Conservation (phyloP, 495 filamentous ascomycete genomes). For the Tirmania nivea region DNA sequence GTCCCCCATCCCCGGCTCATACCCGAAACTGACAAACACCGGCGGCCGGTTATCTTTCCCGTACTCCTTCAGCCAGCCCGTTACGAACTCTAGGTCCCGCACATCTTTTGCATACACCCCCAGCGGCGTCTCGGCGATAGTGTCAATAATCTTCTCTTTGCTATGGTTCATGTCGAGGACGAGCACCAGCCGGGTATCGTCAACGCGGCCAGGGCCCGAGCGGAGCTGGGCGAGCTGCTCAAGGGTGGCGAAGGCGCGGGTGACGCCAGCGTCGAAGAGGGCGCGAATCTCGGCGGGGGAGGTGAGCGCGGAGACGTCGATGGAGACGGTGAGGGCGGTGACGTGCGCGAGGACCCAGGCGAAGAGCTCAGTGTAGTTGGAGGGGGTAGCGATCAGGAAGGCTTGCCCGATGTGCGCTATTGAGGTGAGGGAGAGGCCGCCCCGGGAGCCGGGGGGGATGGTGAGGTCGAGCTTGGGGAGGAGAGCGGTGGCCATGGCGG, state of each 20-base stretch:
- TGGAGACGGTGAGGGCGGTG: slow-evolving; percentile 35
- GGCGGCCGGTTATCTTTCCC: slow-evolving; percentile 23
- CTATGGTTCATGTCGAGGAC: slow-evolving; percentile 24
- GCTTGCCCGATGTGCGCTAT: slow-evolving; percentile 59
- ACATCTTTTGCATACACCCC: slow-evolving; percentile 30
- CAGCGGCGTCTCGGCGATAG: slow-evolving; percentile 29
- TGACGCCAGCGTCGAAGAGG: slow-evolving; percentile 69
- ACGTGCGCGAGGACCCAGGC: slow-evolving; percentile 31
- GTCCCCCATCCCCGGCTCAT: slow-evolving; percentile 1
- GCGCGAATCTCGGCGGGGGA: slow-evolving; percentile 49
- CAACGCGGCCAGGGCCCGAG: slow-evolving; percentile 24
- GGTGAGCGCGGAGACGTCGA: slow-evolving; percentile 52
- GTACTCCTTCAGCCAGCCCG: slow-evolving; percentile 25
- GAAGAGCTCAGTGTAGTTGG: slow-evolving; percentile 36
- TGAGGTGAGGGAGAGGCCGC: slow-evolving; percentile 29
- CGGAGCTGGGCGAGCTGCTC: slow-evolving; percentile 38
- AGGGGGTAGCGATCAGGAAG: slow-evolving; percentile 40
- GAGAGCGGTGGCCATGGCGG: neutral
- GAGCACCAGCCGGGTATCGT: slow-evolving; percentile 35
- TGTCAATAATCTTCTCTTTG: slow-evolving; percentile 31
- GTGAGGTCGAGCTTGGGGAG: slow-evolving; percentile 36
- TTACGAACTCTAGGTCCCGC: slow-evolving; percentile 20
- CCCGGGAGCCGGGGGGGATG: slow-evolving; percentile 15
- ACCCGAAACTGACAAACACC: slow-evolving; percentile 21
- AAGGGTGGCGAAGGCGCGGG: slow-evolving; percentile 59